Evolutionary conservation across 768 basidiomycete genomes (phyloP), one percentile per base, ranked within the genome.

Genomic region (Wakefieldia striispora): DNA sequence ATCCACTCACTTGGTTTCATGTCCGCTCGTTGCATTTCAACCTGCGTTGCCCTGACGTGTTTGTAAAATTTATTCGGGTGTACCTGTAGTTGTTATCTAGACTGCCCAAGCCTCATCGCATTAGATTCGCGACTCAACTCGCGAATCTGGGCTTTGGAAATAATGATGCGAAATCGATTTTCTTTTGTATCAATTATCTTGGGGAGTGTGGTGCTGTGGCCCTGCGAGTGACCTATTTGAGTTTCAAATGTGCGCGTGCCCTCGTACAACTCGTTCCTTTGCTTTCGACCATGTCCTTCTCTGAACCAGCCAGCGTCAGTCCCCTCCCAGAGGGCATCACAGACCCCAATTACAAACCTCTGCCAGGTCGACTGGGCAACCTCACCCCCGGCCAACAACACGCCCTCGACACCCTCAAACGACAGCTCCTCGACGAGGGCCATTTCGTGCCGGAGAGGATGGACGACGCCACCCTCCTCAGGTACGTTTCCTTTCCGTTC

Each of bases 291-390:
- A 70, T 72, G 66, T 63, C 67, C 36, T 16, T 40, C 23, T 38
- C 57, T 10, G 43, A 68, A 49, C 67, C 72, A 17, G 81, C 80
- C 43, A 79, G 72, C 65, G 82, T 75, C 44, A 80, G 79, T 37
- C 70, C 77, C 2, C 70, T 83, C 62, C 82, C 83, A 16, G 70
- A 69, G 31, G 82, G 82, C 49, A 70, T 83, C 51, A 83, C 83
- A 3, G 78, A 86, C 67, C 76, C 82, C 16, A 77, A 77, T 65
- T 86, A 83, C 67, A 79, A 72, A 58, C 85, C 86, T 12, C 72
- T 73, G 1, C 83, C 89, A 17, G 91, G 91, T 14, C 77, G 84
- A 26, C 70, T 91, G 34, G 91, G 91, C n/a, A 91, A 93, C 66
- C 77, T 94, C 59, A 79, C 79, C 1, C 64, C 74, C 0, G 51